These are phyloP conservation scores for Pistacia integerrima DNA, from an alignment of 345 rosid genomes.

Conservation along the genomic window DNA sequence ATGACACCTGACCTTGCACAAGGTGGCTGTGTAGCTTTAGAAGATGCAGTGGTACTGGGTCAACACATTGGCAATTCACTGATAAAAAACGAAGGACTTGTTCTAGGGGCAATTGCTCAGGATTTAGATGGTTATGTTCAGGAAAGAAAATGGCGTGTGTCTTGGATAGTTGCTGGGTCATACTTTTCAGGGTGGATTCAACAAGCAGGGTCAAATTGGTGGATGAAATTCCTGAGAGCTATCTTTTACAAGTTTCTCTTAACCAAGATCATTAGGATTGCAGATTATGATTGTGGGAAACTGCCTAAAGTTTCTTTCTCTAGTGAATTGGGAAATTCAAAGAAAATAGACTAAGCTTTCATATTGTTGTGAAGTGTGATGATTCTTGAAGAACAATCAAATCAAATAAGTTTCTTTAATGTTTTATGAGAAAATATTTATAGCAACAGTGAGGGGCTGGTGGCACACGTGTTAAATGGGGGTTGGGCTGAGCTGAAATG, in stretches of 20 bases:
- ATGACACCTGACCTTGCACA: constrained; percentile 55
- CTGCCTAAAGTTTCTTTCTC: constrained; percentile 19
- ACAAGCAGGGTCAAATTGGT: constrained; percentile 32
- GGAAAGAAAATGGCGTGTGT: constrained; percentile 42
- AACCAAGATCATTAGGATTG: neutral
- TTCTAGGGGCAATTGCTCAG: constrained; percentile 9
- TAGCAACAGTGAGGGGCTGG: too few relatives aligned
- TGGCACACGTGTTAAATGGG: too few relatives aligned
- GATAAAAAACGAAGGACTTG: neutral
- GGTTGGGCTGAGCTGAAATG: too few relatives aligned
- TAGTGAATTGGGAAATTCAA: too few relatives aligned
- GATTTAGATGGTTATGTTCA: constrained; percentile 28
- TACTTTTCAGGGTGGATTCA: constrained; percentile 42
- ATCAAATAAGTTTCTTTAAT: too few relatives aligned
- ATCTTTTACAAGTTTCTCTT: constrained; percentile 21
- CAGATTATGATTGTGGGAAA: constrained; percentile 39
- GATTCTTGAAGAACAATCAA: too few relatives aligned
- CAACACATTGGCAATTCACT: constrained; percentile 31
- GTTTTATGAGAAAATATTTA: too few relatives aligned
- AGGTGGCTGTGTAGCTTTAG: constrained; percentile 47
- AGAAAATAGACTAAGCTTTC: neutral
- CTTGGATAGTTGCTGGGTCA: constrained; percentile 24
- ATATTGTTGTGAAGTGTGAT: too few relatives aligned
- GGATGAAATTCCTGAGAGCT: constrained; percentile 36
- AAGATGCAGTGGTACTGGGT: constrained; percentile 37